A percentile compares a stretch with the other conserved stretches of the same genome.
Evolutionary conservation across 139 green algal genomes (phyloP).

Genomic region (Edaphochlamys debaryana): DNA sequence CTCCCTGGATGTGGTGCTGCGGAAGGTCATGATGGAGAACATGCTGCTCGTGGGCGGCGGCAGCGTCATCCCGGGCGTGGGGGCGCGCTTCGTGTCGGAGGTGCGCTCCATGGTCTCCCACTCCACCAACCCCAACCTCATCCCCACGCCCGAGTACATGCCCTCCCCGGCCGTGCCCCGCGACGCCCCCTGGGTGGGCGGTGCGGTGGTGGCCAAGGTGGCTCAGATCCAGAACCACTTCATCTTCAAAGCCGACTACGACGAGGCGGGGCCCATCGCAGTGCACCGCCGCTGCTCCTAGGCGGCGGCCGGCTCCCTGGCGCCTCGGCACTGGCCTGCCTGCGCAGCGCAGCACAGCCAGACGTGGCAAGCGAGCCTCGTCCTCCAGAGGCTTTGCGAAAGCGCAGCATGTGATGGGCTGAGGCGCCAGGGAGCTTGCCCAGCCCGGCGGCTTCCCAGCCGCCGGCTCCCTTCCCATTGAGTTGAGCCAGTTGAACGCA

Average conservation of each 20-base stretch:
- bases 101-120: constrained; percentile 44
- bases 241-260: constrained; percentile 88
- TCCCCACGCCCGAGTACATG: constrained; percentile 54
- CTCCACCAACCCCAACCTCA: constrained; percentile 42
- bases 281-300: constrained; percentile 80
- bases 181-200: constrained; percentile 85
- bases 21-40: constrained; percentile 58
- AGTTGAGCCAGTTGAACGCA: too few relatives aligned
- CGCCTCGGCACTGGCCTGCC: too few relatives aligned
- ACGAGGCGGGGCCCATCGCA: constrained; percentile 78
- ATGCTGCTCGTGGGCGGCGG: constrained; percentile 64
- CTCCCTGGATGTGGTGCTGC: constrained; percentile 27
- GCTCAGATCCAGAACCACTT: constrained; percentile 80
- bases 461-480: too few relatives aligned
- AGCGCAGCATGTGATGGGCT: too few relatives aligned
- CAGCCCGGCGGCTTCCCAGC: too few relatives aligned
- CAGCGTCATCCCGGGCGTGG: constrained; percentile 13
- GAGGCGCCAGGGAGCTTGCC: too few relatives aligned
- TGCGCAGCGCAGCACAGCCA: too few relatives aligned
- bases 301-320: too few relatives aligned
- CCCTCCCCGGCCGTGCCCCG: constrained; percentile 6
- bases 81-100: constrained; percentile 56
- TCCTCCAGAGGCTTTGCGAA: too few relatives aligned
- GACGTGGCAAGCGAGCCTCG: too few relatives aligned
- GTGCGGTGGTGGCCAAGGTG: constrained; percentile 87